phyloP scores from a whole-genome alignment of 805 yeast species.

The Schizosaccharomyces octosporus region DNA sequence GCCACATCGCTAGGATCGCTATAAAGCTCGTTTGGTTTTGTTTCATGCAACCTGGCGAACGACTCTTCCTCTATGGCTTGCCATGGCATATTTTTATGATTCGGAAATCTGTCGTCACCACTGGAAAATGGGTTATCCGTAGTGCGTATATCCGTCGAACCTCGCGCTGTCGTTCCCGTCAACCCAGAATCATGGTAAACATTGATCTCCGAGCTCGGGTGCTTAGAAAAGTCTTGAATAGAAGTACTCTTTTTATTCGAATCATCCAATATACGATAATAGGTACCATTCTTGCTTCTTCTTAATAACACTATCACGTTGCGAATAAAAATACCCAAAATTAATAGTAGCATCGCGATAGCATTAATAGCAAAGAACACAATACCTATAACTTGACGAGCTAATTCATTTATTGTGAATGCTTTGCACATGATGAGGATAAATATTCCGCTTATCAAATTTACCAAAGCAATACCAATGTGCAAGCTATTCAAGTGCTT shows the following conservation, averaged over 20 bases:
- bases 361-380: constrained; percentile 80
- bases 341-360: constrained; percentile 53
- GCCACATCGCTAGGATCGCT: not conserved
- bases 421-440: constrained; percentile 63
- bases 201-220: not conserved
- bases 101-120: not conserved
- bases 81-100: not conserved
- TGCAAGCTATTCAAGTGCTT: constrained; percentile 84
- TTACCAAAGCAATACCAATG: constrained; percentile 59
- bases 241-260: not conserved
- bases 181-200: not conserved
- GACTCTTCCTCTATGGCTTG: not conserved
- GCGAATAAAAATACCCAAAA: constrained; percentile 25
- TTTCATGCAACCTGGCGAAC: not conserved
- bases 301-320: not conserved
- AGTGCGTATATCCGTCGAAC: not conserved
- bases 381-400: constrained; percentile 78
- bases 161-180: not conserved
- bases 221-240: not conserved
- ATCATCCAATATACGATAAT: not conserved
- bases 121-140: not conserved
- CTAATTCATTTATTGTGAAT: constrained; percentile 43
- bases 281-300: not conserved
- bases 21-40: not conserved
- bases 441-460: constrained; percentile 59